phyloP scores from a whole-genome alignment of 2,329 filamentous ascomycete genomes.

The Verticillium nubilum region DNA sequence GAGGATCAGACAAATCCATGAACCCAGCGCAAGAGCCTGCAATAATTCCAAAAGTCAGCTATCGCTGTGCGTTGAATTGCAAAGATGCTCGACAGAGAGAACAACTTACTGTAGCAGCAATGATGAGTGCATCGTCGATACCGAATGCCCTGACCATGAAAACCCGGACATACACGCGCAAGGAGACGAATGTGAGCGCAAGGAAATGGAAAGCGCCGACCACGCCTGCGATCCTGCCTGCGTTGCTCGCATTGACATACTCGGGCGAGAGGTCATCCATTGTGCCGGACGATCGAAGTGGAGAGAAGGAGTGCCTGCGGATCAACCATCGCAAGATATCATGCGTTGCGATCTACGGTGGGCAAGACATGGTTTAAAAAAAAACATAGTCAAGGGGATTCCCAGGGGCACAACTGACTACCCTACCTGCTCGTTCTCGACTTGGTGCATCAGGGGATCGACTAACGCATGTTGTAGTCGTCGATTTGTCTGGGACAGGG shows the following conservation, averaged over 20 bases:
- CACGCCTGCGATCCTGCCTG: conserved; percentile 10
- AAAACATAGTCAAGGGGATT: background rate
- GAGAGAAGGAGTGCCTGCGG: background rate
- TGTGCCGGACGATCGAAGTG: background rate
- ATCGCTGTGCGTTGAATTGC: background rate
- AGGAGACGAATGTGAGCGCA: conserved; percentile 15
- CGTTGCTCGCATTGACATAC: conserved; percentile 9
- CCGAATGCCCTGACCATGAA: conserved; percentile 18
- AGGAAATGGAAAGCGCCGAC: conserved; percentile 13
- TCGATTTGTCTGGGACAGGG: background rate
- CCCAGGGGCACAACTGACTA: background rate
- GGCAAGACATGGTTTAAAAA: background rate
- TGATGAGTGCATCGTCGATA: conserved; percentile 20
- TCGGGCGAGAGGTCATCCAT: background rate
- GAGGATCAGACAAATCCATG: conserved; percentile 16
- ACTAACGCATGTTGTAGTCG: background rate
- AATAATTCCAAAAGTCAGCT: background rate
- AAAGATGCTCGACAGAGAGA: background rate
- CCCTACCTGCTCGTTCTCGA: background rate
- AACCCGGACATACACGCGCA: conserved; percentile 18
- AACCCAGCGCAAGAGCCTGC: conserved; percentile 11
- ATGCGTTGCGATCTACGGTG: background rate
- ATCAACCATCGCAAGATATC: background rate
- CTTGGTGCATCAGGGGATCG: background rate
- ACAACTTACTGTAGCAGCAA: conserved; percentile 13